Conservation (phyloP, 805 yeast genomes). For the Barnettozyma sp. region DNA sequence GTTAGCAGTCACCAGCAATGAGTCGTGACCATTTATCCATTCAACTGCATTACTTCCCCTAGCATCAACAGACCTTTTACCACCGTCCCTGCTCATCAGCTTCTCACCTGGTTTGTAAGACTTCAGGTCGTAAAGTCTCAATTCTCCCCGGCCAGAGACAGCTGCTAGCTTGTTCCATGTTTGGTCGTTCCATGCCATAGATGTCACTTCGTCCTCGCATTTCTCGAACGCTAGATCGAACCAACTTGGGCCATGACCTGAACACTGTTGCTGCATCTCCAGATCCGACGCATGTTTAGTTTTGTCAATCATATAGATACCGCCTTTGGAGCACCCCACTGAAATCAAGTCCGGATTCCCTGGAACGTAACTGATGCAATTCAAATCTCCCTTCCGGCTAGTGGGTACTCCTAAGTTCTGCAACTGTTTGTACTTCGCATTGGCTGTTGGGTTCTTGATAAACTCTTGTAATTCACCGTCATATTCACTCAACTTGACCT, state of each 20-base stretch:
- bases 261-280: constrained; percentile 41
- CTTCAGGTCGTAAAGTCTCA: constrained; percentile 64
- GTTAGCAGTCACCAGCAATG: constrained; percentile 57
- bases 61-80: constrained; percentile 28
- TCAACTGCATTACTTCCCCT: constrained; percentile 64
- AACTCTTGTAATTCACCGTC: constrained; percentile 30
- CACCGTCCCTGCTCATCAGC: constrained; percentile 3
- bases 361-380: constrained; percentile 68
- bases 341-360: constrained; percentile 82
- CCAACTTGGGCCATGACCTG: too few species aligned
- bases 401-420: constrained; percentile 54
- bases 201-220: constrained; percentile 52
- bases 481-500: constrained; percentile 28
- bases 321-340: constrained; percentile 60
- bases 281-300: constrained; percentile 66
- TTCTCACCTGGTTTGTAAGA: constrained; percentile 24
- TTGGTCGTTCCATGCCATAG: constrained; percentile 61
- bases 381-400: constrained; percentile 57
- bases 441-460: constrained; percentile 18
- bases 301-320: constrained; percentile 63
- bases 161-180: constrained; percentile 44
- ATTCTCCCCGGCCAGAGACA: constrained; percentile 56
- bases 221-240: constrained; percentile 46
- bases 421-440: constrained; percentile 28
- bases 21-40: constrained; percentile 59